Percentiles rank a stretch among this genome's conserved stretches.
phyloP scores from a whole-genome alignment of 2,329 filamentous ascomycete species.

The Leptographium radiaticola region DNA sequence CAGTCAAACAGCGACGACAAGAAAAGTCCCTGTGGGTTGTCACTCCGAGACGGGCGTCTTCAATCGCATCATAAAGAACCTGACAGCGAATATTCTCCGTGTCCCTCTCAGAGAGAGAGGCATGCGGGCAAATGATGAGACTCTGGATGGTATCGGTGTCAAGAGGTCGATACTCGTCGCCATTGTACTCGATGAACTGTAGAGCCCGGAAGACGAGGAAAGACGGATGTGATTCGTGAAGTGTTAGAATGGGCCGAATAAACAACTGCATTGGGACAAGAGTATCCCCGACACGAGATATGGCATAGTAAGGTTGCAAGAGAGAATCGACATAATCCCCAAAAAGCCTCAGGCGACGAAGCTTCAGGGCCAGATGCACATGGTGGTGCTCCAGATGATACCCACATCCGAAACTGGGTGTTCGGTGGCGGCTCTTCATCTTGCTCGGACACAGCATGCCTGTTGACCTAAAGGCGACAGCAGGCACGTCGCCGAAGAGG shows the following conservation, averaged over 20 bases:
- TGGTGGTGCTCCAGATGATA: constrained; percentile 5
- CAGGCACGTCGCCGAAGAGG: neutral
- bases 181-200: neutral
- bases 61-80: neutral
- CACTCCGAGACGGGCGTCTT: neutral
- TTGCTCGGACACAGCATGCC: neutral
- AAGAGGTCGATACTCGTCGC: neutral
- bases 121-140: constrained; percentile 1
- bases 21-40: neutral
- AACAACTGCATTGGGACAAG: neutral
- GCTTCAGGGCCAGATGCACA: constrained; percentile 3
- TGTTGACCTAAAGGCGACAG: neutral
- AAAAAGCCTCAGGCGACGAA: neutral
- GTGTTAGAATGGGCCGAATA: neutral
- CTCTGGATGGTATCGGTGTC: neutral
- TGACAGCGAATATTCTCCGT: neutral
- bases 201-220: neutral
- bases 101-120: neutral
- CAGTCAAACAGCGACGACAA: constrained; percentile 1
- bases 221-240: neutral
- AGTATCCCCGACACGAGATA: neutral
- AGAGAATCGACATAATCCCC: neutral
- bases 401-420: neutral
- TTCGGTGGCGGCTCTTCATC: neutral
- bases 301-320: neutral